A percentile compares a stretch with the other conserved stretches of the same genome.
Evolutionary conservation across 2,329 filamentous ascomycete genomes (phyloP).

Genomic region (Aureobasidium subglaciale): DNA sequence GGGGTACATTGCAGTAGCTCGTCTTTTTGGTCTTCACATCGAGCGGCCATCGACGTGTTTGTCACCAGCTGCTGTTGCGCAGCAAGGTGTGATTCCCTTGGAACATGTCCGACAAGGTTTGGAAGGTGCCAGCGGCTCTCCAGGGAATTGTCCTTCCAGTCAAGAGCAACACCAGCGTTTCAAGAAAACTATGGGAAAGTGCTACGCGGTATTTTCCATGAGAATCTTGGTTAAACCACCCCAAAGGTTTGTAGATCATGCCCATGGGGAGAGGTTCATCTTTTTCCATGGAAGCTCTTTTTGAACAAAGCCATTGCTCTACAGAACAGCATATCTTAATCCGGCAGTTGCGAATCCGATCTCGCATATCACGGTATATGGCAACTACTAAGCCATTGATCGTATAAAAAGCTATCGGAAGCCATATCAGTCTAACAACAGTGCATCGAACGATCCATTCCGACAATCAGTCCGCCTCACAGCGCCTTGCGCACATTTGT

Average conservation of each 20-base stretch:
- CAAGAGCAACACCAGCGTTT: background rate
- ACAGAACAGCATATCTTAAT: background rate
- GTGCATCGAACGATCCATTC: no score
- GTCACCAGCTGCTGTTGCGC: background rate
- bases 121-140: background rate
- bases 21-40: background rate
- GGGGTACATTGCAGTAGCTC: slow-evolving; percentile 10
- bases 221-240: background rate
- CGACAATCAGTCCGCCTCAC: no score
- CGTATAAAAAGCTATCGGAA: no score
- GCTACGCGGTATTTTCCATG: background rate
- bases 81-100: slow-evolving; percentile 10
- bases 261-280: slow-evolving; percentile 1
- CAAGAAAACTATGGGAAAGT: background rate
- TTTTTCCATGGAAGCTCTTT: background rate
- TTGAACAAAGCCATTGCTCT: background rate
- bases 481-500: no score
- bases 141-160: background rate
- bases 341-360: no score
- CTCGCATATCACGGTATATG: no score
- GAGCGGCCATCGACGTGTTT: background rate
- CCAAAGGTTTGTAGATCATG: slow-evolving; percentile 1
- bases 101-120: background rate
- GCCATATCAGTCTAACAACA: no score
- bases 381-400: no score